Evolutionary conservation across 495 filamentous ascomycete species (phyloP).

Genomic region (Neurospora sp.): DNA sequence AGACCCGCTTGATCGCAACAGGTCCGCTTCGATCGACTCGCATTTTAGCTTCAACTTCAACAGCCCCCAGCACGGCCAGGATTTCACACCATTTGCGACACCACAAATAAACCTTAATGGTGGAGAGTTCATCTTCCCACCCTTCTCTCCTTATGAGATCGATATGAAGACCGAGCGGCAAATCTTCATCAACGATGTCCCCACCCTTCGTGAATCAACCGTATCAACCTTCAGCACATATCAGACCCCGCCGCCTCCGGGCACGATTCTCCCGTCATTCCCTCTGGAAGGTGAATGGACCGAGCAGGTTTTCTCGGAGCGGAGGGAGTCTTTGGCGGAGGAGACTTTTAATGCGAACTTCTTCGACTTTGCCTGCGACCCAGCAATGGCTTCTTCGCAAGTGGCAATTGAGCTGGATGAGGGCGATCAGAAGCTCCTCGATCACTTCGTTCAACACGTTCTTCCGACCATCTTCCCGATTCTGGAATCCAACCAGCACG

Average conservation of each 20-base stretch:
- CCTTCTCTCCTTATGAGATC: constrained; percentile 74
- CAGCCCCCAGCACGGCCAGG: constrained; percentile 45
- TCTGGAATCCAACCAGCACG: constrained; percentile 76
- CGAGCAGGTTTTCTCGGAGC: constrained; percentile 60
- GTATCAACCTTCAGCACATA: constrained; percentile 82
- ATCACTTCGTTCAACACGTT: constrained; percentile 87
- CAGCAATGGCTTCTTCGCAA: constrained; percentile 44
- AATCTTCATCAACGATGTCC: constrained; percentile 86
- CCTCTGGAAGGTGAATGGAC: constrained; percentile 63
- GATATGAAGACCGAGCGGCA: constrained; percentile 94
- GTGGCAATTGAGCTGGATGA: constrained; percentile 80
- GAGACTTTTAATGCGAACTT: constrained; percentile 62
- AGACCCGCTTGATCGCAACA: constrained; percentile 57
- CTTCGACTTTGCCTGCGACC: constrained; percentile 61
- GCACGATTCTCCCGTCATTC: constrained; percentile 53
- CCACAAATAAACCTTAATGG: constrained; percentile 30
- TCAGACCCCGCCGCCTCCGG: constrained; percentile 59
- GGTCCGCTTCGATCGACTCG: constrained; percentile 69
- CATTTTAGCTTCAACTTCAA: constrained; percentile 69
- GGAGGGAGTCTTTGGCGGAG: constrained; percentile 51
- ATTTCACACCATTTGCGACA: constrained; percentile 53
- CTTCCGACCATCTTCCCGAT: constrained; percentile 84
- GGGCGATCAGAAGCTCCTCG: constrained; percentile 71
- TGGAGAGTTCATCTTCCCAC: constrained; percentile 38
- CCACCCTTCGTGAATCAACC: constrained; percentile 69